phyloP scores from a whole-genome alignment of 2,329 filamentous ascomycete species.

The Ambrosiella xylebori region DNA sequence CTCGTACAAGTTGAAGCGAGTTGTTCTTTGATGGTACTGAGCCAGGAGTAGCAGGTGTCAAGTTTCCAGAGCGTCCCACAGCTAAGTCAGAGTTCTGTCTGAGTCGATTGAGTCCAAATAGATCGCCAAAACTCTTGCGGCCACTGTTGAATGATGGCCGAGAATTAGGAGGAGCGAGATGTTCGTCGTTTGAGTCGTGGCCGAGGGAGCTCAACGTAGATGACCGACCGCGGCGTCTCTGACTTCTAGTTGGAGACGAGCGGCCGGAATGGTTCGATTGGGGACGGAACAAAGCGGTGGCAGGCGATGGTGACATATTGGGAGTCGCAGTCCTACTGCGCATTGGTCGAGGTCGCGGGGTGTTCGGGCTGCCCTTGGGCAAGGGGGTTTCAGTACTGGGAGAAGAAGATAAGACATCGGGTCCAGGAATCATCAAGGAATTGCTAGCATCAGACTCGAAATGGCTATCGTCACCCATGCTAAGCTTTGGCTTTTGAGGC shows the following conservation, averaged over 20 bases:
- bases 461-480: constrained; percentile 10
- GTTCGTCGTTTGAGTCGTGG: constrained; percentile 53
- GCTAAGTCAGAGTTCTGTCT: constrained; percentile 62
- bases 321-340: constrained; percentile 15
- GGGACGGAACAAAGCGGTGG: constrained; percentile 32
- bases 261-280: constrained; percentile 37
- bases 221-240: constrained; percentile 56
- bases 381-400: constrained; percentile 1
- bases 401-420: constrained; percentile 3
- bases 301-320: constrained; percentile 27
- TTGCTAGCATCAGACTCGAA: constrained; percentile 9
- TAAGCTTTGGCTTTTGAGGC: constrained; percentile 48
- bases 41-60: constrained; percentile 51
- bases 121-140: constrained; percentile 79
- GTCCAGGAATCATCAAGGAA: constrained; percentile 5
- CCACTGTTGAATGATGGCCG: constrained; percentile 78
- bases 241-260: constrained; percentile 49
- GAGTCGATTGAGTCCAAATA: constrained; percentile 62
- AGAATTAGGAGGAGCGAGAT: constrained; percentile 47
- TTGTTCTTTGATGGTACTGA: constrained; percentile 62
- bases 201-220: constrained; percentile 78
- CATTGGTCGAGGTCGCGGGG: constrained; percentile 11
- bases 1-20: constrained; percentile 60
- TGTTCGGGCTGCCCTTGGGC: neutral
- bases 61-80: constrained; percentile 45